A percentile compares a stretch with the other conserved stretches of the same genome.
Evolutionary conservation across 768 basidiomycete genomes (phyloP).

Genomic region (Mycena indigotica): DNA sequence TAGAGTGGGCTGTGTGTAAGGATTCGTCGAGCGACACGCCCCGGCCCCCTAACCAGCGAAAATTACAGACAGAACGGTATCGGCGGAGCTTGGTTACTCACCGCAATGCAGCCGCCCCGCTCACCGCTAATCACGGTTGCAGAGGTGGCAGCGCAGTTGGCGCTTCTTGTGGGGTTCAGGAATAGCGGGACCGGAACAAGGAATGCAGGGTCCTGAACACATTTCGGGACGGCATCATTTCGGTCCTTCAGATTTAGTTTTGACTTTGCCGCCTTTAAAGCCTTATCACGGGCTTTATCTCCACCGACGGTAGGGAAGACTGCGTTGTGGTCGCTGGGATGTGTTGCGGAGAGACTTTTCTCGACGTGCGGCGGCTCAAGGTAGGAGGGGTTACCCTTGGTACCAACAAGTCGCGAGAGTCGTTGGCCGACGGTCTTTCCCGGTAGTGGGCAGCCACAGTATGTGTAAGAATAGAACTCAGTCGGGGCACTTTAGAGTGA

Average conservation of each 20-base stretch:
- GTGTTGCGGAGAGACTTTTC: background rate
- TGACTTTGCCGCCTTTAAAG: background rate
- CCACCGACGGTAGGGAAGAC: background rate
- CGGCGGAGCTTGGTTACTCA: background rate
- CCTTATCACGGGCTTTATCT: background rate
- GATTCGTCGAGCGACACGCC: background rate
- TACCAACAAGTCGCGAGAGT: background rate
- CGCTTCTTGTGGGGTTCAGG: background rate
- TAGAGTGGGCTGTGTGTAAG: background rate
- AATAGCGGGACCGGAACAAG: background rate
- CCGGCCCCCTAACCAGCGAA: background rate
- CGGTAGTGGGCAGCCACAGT: background rate
- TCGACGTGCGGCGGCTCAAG: background rate
- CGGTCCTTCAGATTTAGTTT: no score
- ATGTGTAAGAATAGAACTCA: background rate
- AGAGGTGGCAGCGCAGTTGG: background rate
- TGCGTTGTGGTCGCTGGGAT: background rate
- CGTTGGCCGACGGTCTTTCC: background rate
- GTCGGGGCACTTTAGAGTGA: background rate
- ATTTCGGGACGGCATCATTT: background rate
- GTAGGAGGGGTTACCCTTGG: background rate
- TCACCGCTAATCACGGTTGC: background rate
- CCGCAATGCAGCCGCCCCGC: background rate
- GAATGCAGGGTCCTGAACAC: background rate
- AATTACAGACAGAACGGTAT: background rate